Conservation (phyloP, 305 asterid species). For the Petunia hybrid region DNA sequence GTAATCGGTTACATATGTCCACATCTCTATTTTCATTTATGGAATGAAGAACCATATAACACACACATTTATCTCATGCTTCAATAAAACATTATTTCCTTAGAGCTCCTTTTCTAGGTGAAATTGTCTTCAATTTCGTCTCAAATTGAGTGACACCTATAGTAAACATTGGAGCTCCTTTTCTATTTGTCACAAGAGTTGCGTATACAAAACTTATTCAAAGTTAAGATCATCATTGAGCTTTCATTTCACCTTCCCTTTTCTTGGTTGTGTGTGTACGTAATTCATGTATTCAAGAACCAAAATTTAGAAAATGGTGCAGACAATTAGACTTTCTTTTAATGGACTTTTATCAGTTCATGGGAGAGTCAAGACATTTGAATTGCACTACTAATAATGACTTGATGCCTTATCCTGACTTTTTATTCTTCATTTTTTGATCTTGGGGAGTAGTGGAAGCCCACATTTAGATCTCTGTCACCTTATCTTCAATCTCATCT, state of each 20-base stretch:
- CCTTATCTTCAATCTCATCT: slow-evolving; percentile 28
- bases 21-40: no score
- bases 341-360: background rate
- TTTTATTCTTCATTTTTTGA: background rate
- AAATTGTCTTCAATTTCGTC: background rate
- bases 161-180: no score
- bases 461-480: background rate
- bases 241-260: background rate
- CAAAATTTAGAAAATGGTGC: background rate
- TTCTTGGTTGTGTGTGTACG: background rate
- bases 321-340: background rate
- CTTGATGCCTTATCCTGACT: background rate
- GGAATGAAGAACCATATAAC: no score
- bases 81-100: no score
- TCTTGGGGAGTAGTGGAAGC: background rate
- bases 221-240: background rate
- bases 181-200: background rate
- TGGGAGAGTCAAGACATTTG: background rate
- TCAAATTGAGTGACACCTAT: background rate
- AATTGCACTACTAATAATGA: background rate
- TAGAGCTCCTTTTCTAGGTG: background rate
- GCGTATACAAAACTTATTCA: background rate
- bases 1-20: no score
- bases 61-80: no score
- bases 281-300: background rate